These are phyloP conservation scores for Candida maris DNA, from an alignment of 805 yeast species.

Conservation along the genomic window DNA sequence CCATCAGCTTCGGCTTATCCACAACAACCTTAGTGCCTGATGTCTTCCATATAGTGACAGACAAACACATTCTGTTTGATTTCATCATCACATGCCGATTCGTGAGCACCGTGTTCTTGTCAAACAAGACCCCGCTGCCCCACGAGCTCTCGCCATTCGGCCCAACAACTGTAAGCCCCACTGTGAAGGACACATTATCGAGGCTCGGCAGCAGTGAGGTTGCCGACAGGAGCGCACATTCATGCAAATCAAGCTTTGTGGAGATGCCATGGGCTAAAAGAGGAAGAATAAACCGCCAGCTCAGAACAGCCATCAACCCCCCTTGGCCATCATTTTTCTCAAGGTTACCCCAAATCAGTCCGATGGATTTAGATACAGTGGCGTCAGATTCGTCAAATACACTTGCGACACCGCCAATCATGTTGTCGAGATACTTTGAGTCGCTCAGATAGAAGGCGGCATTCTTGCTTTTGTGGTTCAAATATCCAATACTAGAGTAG, in stretches of 20 bases:
- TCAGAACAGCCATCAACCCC: conserved; percentile 31
- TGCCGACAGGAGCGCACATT: background rate
- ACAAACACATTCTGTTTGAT: conserved; percentile 12
- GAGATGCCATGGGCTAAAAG: background rate
- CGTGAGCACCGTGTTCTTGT: conserved; percentile 33
- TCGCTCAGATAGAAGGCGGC: conserved; percentile 31
- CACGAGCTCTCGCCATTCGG: conserved; percentile 25
- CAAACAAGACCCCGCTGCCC: conserved; percentile 43
- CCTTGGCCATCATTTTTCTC: conserved; percentile 43
- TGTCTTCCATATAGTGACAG: conserved; percentile 11
- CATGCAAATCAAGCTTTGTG: background rate
- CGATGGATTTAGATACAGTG: conserved; percentile 23
- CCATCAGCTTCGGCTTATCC: conserved; percentile 5
- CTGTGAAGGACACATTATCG: conserved; percentile 2
- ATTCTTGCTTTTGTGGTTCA: conserved; percentile 26
- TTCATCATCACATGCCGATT: conserved; percentile 38
- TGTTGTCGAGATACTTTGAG: conserved; percentile 41
- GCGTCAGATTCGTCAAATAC: background rate
- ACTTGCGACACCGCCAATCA: conserved; percentile 39
- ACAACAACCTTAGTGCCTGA: conserved; percentile 1
- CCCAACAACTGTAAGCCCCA: conserved; percentile 15
- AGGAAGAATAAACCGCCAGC: conserved; percentile 16
- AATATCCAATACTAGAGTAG: conserved; percentile 15
- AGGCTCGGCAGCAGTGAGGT: background rate
- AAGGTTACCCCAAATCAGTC: conserved; percentile 38